phyloP scores from a whole-genome alignment of 2,329 filamentous ascomycete species.

The Stylonectria norvegica region DNA sequence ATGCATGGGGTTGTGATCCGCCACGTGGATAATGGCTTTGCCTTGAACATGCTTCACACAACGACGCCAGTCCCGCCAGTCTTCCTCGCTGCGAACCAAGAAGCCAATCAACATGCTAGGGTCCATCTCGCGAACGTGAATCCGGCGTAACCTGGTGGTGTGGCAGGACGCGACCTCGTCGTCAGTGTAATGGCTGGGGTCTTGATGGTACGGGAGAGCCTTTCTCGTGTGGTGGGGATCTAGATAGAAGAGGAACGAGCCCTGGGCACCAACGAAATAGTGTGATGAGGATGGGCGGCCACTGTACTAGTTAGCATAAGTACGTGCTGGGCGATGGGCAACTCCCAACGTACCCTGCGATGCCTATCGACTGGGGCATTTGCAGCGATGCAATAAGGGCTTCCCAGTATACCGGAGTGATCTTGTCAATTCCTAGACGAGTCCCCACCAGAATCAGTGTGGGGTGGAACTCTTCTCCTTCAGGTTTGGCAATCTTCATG shows the following conservation, averaged over 20 bases:
- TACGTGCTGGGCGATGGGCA: too few relatives aligned
- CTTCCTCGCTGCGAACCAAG: conserved; percentile 74
- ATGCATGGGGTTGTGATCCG: conserved; percentile 62
- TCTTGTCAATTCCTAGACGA: conserved; percentile 85
- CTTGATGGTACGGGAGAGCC: conserved; percentile 61
- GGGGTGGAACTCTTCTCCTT: conserved; percentile 67
- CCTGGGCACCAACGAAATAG: conserved; percentile 60
- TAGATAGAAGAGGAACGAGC: conserved; percentile 83
- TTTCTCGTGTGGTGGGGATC: conserved; percentile 87
- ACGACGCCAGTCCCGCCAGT: conserved; percentile 80
- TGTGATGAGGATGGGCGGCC: conserved; percentile 86
- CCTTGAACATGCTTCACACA: conserved; percentile 72
- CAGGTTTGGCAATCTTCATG: conserved; percentile 68
- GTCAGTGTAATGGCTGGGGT: conserved; percentile 56
- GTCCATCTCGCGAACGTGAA: conserved; percentile 91
- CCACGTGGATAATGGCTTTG: conserved; percentile 82
- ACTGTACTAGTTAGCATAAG: conserved; percentile 45
- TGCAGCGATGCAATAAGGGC: conserved; percentile 82
- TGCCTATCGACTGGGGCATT: conserved; percentile 89
- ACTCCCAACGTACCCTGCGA: conserved; percentile 69
- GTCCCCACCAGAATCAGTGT: conserved; percentile 88
- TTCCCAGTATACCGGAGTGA: conserved; percentile 93
- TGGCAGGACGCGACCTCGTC: conserved; percentile 83
- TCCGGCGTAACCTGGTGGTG: conserved; percentile 74
- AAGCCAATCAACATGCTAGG: conserved; percentile 98